Base-by-base conservation (phyloP, 2,329 filamentous ascomycete species). In the Didymella keratinophila region DNA sequence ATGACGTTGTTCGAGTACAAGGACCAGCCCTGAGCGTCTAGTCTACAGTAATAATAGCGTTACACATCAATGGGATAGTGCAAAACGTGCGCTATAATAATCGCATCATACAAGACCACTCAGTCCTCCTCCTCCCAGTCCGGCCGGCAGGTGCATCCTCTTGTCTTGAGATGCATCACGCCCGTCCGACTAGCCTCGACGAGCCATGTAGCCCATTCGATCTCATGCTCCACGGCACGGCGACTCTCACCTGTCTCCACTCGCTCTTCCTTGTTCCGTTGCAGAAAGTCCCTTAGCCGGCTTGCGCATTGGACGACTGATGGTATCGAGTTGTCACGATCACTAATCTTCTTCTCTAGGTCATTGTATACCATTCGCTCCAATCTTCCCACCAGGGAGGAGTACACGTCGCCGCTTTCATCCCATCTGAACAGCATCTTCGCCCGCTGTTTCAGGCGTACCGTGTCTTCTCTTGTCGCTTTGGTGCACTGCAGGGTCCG, bases 161-260 rank as follows among this genome's bases (percentile, higher is more conserved):
- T 46, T 1, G 54, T 53, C 57, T 68, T 71, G 28, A 74, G 49
- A 62, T 75, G 73, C 65, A 75, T 62, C 3, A 76, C 71, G 1
- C 69, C 69, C 20, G 62, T 62, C 21, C 58, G 32, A 12, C 58
- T 62, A 10, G 68, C 70, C n/a, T 65, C 58, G 2, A 67, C 63
- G 11, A 76, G 46, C 72, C 72, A 75, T 28, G 59, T 49, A n/a
- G 54, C 69, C 71, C 72, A 74, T 45, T 70, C 62, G 21, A 68
- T 32, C 55, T 76, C 71, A 61, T 73, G 71, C 44, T 68, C 60
- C 4, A 74, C 66, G 6, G 62, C 52, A 0, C 45, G 45, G 7
- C 51, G 41, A 14, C 50, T 50, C 52, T 74, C 71, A 0, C 73
- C 73, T 4, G 64, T 71, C 45, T 58, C 55, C 0, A 72, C 34